phyloP scores from a whole-genome alignment of 768 basidiomycete species.

The Cubamyces sp. region DNA sequence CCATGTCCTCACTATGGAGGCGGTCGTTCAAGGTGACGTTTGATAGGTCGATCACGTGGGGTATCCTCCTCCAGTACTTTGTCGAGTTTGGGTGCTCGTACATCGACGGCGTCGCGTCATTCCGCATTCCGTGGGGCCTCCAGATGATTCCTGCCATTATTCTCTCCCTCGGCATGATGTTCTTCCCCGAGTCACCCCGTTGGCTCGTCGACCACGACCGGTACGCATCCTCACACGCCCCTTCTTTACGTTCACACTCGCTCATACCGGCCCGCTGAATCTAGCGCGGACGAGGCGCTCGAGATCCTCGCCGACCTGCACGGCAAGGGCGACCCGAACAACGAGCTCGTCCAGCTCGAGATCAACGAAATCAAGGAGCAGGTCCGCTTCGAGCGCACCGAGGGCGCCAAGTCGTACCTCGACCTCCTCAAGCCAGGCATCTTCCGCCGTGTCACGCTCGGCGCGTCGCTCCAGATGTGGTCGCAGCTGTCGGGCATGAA shows the following conservation, averaged over 20 bases:
- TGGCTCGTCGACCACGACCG: conserved; percentile 68
- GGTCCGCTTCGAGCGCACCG: conserved; percentile 61
- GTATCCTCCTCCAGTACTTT: conserved; percentile 77
- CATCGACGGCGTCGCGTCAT: conserved; percentile 69
- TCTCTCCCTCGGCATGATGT: conserved; percentile 65
- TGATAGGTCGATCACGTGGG: conserved; percentile 65
- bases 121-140: conserved; percentile 81
- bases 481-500: conserved; percentile 79
- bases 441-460: conserved; percentile 71
- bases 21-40: neutral
- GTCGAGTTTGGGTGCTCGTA: conserved; percentile 77
- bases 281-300: conserved; percentile 62
- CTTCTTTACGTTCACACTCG: no score
- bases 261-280: no score
- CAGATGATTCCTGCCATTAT: conserved; percentile 80
- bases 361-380: conserved; percentile 66
- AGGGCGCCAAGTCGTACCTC: conserved; percentile 71
- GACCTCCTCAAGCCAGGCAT: conserved; percentile 71
- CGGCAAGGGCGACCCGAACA: conserved; percentile 58
- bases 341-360: conserved; percentile 70
- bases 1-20: neutral
- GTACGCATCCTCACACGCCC: conserved; percentile 33
- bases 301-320: conserved; percentile 78
- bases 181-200: conserved; percentile 70
- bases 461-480: conserved; percentile 79